Percentiles rank a stretch among this genome's conserved stretches.
These are phyloP conservation scores for Apophysomyces trapeziformis DNA, from an alignment of 371 early-diverging fungal species.

Conservation along the genomic window DNA sequence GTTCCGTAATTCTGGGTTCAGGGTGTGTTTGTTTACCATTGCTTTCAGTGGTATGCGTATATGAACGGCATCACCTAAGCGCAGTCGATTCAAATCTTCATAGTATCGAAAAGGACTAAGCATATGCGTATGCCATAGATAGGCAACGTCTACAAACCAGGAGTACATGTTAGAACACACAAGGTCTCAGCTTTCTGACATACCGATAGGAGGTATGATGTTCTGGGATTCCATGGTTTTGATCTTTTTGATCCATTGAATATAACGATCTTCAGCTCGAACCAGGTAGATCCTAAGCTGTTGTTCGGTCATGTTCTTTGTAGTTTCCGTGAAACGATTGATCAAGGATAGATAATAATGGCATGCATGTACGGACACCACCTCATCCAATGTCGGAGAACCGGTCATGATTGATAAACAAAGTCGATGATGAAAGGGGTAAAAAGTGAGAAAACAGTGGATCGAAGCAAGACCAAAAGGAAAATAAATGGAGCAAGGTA, in stretches of 20 bases:
- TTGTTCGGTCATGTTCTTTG: no score
- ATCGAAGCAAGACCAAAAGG: no score
- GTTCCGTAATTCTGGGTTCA: background rate
- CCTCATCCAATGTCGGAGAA: constrained; percentile 13
- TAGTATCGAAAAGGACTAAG: constrained; percentile 44
- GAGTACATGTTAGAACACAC: background rate
- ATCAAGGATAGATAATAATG: constrained; percentile 21
- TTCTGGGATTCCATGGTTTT: no score
- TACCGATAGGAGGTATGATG: background rate
- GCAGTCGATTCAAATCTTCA: constrained; percentile 41
- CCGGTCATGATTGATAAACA: no score
- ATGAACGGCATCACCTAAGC: background rate
- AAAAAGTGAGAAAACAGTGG: no score
- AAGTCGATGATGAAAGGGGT: no score
- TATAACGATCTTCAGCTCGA: constrained; percentile 21
- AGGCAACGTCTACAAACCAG: constrained; percentile 36
- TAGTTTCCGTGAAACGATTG: constrained; percentile 12
- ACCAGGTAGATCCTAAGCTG: constrained; percentile 10
- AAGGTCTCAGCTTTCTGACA: constrained; percentile 5
- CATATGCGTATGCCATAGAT: constrained; percentile 51
- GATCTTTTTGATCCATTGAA: background rate
- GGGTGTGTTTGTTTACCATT: constrained; percentile 10
- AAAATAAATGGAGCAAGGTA: no score
- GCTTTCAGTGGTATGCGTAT: constrained; percentile 2
- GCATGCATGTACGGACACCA: constrained; percentile 17